These are phyloP conservation scores for Thielaviopsis ethacetica DNA, from an alignment of 2,329 filamentous ascomycete genomes.

Conservation along the genomic window DNA sequence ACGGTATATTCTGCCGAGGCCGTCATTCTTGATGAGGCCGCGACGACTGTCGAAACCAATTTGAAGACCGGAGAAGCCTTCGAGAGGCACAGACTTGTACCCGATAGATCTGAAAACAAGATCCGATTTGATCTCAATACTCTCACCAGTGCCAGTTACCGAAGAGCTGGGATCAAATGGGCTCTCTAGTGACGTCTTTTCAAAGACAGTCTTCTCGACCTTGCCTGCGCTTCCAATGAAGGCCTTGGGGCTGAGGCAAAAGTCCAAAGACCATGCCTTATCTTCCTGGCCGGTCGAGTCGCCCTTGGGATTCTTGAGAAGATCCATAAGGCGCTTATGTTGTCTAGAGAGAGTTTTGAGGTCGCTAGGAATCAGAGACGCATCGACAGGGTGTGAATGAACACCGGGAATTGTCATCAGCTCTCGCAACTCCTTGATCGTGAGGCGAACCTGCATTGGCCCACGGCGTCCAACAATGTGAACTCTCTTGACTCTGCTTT, in stretches of 20 bases:
- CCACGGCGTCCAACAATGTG: slow-evolving; percentile 80
- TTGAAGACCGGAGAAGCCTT: slow-evolving; percentile 55
- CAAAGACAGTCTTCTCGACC: slow-evolving; percentile 53
- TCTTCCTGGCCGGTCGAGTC: slow-evolving; percentile 34
- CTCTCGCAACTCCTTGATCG: slow-evolving; percentile 86
- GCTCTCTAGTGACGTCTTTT: slow-evolving; percentile 39
- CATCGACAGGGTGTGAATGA: slow-evolving; percentile 52
- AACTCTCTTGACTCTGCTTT: slow-evolving; percentile 61
- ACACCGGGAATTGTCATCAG: slow-evolving; percentile 61
- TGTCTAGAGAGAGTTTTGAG: slow-evolving; percentile 57
- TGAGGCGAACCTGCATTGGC: slow-evolving; percentile 82
- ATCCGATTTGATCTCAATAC: slow-evolving; percentile 41
- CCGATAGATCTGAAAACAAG: slow-evolving; percentile 88
- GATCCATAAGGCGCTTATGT: slow-evolving; percentile 59
- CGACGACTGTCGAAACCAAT: slow-evolving; percentile 60
- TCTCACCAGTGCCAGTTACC: slow-evolving; percentile 31
- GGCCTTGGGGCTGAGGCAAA: slow-evolving; percentile 59
- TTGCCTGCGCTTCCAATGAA: slow-evolving; percentile 40
- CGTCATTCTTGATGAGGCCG: slow-evolving; percentile 73
- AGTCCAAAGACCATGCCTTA: slow-evolving; percentile 73
- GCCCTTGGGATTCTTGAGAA: slow-evolving; percentile 46
- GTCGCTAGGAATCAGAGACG: slow-evolving; percentile 48
- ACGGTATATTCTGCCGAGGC: slow-evolving; percentile 48
- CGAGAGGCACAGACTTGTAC: slow-evolving; percentile 67
- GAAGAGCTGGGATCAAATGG: slow-evolving; percentile 35